Evolutionary conservation across 2,329 filamentous ascomycete genomes (phyloP), one percentile per base, ranked within the genome.

Genomic region (Exophiala phaeomuriformis): DNA sequence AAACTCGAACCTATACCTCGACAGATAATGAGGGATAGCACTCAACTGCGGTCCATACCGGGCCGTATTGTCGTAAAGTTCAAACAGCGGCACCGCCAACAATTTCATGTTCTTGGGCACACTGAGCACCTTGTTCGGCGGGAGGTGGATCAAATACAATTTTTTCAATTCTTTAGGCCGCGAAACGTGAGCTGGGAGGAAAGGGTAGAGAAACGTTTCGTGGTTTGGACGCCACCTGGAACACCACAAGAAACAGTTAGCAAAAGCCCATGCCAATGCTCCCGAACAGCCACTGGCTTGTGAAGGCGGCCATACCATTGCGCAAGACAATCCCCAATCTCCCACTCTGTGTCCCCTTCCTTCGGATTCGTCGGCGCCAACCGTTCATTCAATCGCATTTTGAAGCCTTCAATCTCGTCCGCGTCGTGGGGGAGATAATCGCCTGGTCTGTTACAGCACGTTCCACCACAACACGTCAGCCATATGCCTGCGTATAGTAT

Each of bases 21-120:
- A 95, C 7, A 98, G 80, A 3, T 97, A 79, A 69, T 98, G 93
- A 0, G 93, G 93, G 52, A 98, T 97, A 1, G 93, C 93, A 1
- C 90, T 95, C 10, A 98, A 82, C 68, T 98, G 93, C 3, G 93
- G 93, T 0, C 93, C 93, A 68, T 98, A 98, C 55, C 93, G 80
- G 8, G 85, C 86, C 0, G 89, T 95, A 71, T 98, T 98, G 66
- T 98, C 93, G 75, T 98, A 98, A 37, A 98, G 82, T 73, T 98
- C 93, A 72, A 97, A 97, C 0, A 98, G 78, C 0, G 93, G 93
- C 1, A 98, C 93, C 1, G 93, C 93, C 39, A 98, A 84, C 28
- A 98, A 83, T 70, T 98, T 98, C 93, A 98, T 97, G 73, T 98
- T 98, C 76, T 98, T 98, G 0, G 93, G 93, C 5, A 98, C 93